Evolutionary conservation across 2,329 filamentous ascomycete species (phyloP).

Genomic region (Trichoderma harzianum): DNA sequence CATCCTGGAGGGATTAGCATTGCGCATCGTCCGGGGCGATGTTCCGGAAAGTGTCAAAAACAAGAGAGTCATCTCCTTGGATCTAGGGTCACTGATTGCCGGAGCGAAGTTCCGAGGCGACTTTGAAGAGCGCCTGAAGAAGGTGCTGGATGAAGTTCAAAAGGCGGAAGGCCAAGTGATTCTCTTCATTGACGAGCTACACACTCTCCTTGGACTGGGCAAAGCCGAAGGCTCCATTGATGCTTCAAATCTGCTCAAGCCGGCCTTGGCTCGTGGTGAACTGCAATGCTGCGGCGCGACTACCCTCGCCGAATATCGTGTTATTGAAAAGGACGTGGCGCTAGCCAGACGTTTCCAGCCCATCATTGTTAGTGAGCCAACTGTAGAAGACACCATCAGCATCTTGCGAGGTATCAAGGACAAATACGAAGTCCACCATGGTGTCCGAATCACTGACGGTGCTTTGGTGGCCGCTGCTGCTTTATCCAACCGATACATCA

Average conservation of each 20-base stretch:
- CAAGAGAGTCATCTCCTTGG: conserved; percentile 82
- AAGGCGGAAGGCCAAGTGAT: conserved; percentile 87
- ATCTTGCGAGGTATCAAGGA: conserved; percentile 97
- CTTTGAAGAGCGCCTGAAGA: conserved; percentile 91
- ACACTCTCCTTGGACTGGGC: conserved; percentile 85
- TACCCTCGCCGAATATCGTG: conserved; percentile 84
- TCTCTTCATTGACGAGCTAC: conserved; percentile 91
- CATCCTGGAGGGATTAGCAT: conserved; percentile 83
- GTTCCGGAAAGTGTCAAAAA: conserved; percentile 96
- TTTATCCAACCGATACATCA: conserved; percentile 93
- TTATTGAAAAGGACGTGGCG: conserved; percentile 94
- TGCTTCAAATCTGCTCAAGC: conserved; percentile 91
- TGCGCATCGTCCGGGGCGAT: conserved; percentile 86
- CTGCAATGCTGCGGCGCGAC: conserved; percentile 95
- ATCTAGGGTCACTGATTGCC: conserved; percentile 89
- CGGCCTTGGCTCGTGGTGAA: conserved; percentile 86
- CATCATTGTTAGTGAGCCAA: conserved; percentile 88
- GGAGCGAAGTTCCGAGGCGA: conserved; percentile 95
- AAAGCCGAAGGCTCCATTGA: conserved; percentile 97
- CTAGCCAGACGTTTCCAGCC: conserved; percentile 91
- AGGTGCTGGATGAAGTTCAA: conserved; percentile 85
- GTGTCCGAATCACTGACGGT: conserved; percentile 89
- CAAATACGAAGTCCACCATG: conserved; percentile 95
- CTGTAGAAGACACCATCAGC: conserved; percentile 87
- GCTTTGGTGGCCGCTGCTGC: conserved; percentile 89